A percentile compares a stretch with the other conserved stretches of the same genome.
phyloP scores from a whole-genome alignment of 768 basidiomycete genomes.

The Suillus decipiens region DNA sequence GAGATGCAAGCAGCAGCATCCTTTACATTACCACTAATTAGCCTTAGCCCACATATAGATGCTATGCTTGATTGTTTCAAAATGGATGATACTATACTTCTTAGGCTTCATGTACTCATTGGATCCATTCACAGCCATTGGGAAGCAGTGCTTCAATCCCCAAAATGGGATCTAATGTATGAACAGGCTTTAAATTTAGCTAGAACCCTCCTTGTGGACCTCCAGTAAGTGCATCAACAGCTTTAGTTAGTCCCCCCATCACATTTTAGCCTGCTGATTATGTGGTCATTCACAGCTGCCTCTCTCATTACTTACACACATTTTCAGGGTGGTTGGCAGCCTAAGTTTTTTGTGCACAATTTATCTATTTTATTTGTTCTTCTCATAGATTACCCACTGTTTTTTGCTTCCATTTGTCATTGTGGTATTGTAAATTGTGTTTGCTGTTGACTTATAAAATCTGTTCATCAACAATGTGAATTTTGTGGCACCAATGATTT shows the following conservation, averaged over 20 bases:
- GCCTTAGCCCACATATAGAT: slow-evolving; percentile 12
- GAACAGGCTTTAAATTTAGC: neutral
- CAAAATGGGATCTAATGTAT: neutral
- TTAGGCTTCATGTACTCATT: neutral
- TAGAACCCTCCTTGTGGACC: neutral
- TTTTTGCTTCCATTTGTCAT: neutral
- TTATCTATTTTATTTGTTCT: neutral
- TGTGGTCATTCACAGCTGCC: neutral
- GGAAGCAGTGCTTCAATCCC: slow-evolving; percentile 4
- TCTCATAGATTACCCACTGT: neutral
- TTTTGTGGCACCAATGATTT: neutral
- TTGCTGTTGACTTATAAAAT: neutral
- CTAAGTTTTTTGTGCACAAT: neutral
- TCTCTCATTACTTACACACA: neutral
- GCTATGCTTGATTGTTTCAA: slow-evolving; percentile 9
- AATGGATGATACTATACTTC: slow-evolving; percentile 6
- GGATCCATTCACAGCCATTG: slow-evolving; percentile 6
- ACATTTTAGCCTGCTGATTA: neutral
- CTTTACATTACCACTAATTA: slow-evolving; percentile 8
- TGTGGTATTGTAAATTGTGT: neutral
- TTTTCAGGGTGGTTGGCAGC: neutral
- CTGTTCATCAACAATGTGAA: neutral
- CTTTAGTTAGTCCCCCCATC: neutral
- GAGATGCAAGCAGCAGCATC: neutral
- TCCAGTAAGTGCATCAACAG: neutral